These are phyloP conservation scores for Xerocomus minutiporus DNA, from an alignment of 1,284 basidiomycete genomes.

Conservation along the genomic window DNA sequence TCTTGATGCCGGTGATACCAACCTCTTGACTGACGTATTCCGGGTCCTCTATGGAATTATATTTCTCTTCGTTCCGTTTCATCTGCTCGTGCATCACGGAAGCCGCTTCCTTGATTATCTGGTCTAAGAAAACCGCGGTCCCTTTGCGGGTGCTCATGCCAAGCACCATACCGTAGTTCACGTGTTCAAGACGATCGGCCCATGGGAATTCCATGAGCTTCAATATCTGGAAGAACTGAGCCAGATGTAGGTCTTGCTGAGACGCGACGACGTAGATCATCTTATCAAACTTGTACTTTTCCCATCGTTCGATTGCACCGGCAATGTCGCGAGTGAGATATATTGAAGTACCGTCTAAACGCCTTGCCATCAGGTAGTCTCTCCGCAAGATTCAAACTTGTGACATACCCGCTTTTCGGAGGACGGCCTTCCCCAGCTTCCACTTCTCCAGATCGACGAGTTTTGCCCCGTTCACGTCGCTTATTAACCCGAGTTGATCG, in stretches of 20 bases:
- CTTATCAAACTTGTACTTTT: constrained; percentile 94
- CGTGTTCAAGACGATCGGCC: constrained; percentile 79
- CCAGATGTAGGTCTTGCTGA: constrained; percentile 93
- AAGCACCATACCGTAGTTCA: constrained; percentile 90
- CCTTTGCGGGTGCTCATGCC: constrained; percentile 99
- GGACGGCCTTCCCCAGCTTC: constrained; percentile 88
- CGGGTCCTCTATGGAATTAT: constrained; percentile 85
- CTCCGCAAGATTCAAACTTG: background rate
- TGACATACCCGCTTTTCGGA: constrained; percentile 75
- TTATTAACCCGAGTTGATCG: constrained; percentile 53
- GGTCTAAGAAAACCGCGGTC: constrained; percentile 93
- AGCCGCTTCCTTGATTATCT: constrained; percentile 90
- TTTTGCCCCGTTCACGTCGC: constrained; percentile 69
- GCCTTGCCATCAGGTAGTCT: background rate
- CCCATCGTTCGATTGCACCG: constrained; percentile 88
- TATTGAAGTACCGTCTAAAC: constrained; percentile 88
- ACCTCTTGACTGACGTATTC: constrained; percentile 80
- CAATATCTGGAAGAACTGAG: constrained; percentile 94
- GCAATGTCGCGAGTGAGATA: constrained; percentile 99
- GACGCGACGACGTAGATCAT: constrained; percentile 95
- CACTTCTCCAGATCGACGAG: constrained; percentile 82
- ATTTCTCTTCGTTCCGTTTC: constrained; percentile 93
- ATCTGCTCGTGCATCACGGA: constrained; percentile 96
- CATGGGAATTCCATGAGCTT: constrained; percentile 88
- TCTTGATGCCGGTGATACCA: constrained; percentile 95